Percentiles rank a stretch among this genome's conserved stretches.
Conservation (phyloP, 306 rosid genomes). For the Cicer judaicum region DNA sequence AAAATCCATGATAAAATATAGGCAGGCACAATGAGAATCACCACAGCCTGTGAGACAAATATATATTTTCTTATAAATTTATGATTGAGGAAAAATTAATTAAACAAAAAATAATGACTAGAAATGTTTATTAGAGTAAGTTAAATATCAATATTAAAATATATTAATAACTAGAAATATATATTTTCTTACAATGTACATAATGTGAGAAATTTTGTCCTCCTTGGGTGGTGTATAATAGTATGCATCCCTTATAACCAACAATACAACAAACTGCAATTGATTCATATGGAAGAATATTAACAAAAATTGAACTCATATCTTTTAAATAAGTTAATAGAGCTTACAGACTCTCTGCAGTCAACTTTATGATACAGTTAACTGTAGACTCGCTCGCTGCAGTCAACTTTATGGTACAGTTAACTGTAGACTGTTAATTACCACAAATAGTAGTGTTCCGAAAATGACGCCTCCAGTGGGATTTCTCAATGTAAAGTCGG, state of each 20-base stretch:
- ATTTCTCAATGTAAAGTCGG: slow-evolving; percentile 12
- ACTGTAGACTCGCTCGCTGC: no score
- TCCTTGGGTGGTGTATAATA: slow-evolving; percentile 28
- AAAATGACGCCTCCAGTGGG: slow-evolving; percentile 13
- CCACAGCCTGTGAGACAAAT: slow-evolving; percentile 14
- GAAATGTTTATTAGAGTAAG: not conserved
- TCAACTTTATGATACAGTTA: no score
- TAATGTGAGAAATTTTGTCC: not conserved
- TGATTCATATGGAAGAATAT: not conserved
- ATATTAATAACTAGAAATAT: not conserved
- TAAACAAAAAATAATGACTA: not conserved
- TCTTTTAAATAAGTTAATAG: not conserved
- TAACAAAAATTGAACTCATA: not conserved
- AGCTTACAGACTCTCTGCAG: no score
- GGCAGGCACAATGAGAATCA: not conserved
- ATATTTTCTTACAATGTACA: slow-evolving; percentile 15
- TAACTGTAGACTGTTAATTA: not conserved
- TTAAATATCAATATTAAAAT: no score
- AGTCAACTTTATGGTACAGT: no score
- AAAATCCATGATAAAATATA: slow-evolving; percentile 30
- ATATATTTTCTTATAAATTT: not conserved
- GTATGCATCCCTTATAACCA: slow-evolving; percentile 35
- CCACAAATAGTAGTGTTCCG: slow-evolving; percentile 32
- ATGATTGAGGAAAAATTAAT: not conserved
- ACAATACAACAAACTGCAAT: slow-evolving; percentile 23